Evolutionary conservation across 495 filamentous ascomycete genomes (phyloP), one percentile per base, ranked within the genome.

Genomic region (Hypoxylon intermedium): DNA sequence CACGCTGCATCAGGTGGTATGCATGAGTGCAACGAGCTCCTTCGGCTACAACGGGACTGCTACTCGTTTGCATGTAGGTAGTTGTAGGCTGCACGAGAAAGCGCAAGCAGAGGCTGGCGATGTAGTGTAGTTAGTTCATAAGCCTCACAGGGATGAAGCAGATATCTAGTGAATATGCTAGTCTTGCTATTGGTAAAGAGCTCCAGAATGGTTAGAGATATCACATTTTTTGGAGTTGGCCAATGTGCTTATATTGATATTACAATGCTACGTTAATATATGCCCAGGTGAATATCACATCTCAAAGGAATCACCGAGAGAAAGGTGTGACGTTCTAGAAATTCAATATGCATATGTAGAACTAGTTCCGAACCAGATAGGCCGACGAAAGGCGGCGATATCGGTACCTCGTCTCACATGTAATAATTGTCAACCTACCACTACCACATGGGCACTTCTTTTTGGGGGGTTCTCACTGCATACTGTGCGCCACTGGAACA

Each of bases 291-390:
- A 53, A 63, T 61, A 65, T 70, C 72, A 73, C 38, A 73, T 66
- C 55, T 73, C 62, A 63, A 75, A 64, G 62, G 52, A 42, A 48
- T 37, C 52, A 53, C 55, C 41, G 48, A 60, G 56, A 31, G 43
- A 54, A 53, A 42, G 58, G 53, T 13, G 54, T 50, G 40, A 65
- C 65, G 51, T 52, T 64, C 36, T 37, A 48, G 34, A 58, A 70
- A 33, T 60, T 45, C 42, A 67, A 62, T 51, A 52, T 60, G 45
- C 50, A 59, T 13, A 38, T 6, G 36, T 38, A 38, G 9, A 15
- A 60, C 53, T 52, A 58, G 49, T 54, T 48, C 37, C 44, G 30
- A 36, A 48, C 42, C 36, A 54, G 28, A 53, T 58, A 48, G 38
- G 54, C 40, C 48, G 46, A 58, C 54, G 47, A 48, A 51, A 42